Evolutionary conservation across 176 grass and related monocot species (phyloP).

Genomic region (Saccharum officinarum): DNA sequence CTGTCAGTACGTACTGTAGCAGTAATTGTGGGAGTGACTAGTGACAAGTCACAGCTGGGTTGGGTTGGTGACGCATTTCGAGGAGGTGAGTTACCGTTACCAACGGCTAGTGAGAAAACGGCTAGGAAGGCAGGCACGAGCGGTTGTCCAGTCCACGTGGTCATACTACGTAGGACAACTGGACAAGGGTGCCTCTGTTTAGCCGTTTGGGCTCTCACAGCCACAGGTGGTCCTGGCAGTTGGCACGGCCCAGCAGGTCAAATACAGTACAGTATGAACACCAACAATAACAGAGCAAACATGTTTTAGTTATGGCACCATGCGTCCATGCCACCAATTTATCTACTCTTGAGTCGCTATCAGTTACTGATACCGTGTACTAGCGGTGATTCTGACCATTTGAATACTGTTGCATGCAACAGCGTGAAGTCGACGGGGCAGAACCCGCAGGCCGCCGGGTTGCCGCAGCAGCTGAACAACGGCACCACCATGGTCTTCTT

Average conservation of each 20-base stretch:
- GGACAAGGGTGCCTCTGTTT: no score
- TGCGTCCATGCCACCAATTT: no score
- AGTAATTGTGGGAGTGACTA: neutral
- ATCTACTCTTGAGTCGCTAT: neutral
- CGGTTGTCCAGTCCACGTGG: conserved; percentile 1
- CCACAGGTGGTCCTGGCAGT: neutral
- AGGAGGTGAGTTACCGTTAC: no score
- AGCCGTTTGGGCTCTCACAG: neutral
- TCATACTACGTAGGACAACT: no score
- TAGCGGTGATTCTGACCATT: neutral
- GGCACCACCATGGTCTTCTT: conserved; percentile 54
- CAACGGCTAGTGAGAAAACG: conserved; percentile 38
- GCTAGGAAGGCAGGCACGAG: conserved; percentile 10
- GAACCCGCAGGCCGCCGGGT: conserved; percentile 43
- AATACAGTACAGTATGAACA: neutral
- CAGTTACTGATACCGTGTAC: neutral
- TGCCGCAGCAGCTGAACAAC: conserved; percentile 34
- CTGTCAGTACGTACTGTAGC: neutral
- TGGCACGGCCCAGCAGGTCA: neutral
- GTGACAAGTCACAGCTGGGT: neutral
- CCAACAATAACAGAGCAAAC: neutral
- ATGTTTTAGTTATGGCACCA: neutral
- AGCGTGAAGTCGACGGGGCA: conserved; percentile 56
- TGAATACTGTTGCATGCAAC: neutral
- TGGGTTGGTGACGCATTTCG: neutral